Conservation (phyloP, 2,329 filamentous ascomycete genomes). For the Atkinsonella texensis region DNA sequence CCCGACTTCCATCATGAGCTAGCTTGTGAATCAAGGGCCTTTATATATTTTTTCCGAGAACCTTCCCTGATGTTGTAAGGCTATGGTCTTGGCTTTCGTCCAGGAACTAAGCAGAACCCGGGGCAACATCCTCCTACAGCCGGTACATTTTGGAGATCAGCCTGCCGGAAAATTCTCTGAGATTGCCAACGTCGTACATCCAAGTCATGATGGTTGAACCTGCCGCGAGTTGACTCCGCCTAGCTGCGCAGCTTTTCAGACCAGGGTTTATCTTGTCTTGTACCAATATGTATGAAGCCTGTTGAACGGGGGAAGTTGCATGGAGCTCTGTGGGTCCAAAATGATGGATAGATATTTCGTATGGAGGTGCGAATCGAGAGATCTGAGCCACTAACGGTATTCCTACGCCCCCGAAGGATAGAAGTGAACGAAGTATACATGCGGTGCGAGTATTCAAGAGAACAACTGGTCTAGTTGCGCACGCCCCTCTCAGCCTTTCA, state of each 20-base stretch:
- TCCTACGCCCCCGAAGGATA: slow-evolving; percentile 3
- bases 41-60: slow-evolving; percentile 9
- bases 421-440: neutral
- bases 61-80: slow-evolving; percentile 4
- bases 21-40: slow-evolving; percentile 5
- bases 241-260: slow-evolving; percentile 1
- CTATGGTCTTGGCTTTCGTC: slow-evolving; percentile 2
- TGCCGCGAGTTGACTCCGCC: neutral
- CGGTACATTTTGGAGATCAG: slow-evolving; percentile 3
- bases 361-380: slow-evolving; percentile 6
- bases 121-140: neutral
- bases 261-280: slow-evolving; percentile 4
- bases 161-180: slow-evolving; percentile 9
- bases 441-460: neutral
- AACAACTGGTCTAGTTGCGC: neutral
- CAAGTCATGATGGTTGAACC: slow-evolving; percentile 1
- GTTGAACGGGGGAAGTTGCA: slow-evolving; percentile 2
- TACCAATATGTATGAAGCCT: neutral
- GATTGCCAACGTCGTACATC: slow-evolving; percentile 5
- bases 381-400: neutral
- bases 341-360: slow-evolving; percentile 3
- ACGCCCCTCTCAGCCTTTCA: slow-evolving; percentile 1
- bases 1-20: neutral
- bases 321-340: slow-evolving; percentile 5
- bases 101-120: slow-evolving; percentile 1